These are phyloP conservation scores for Crithidia sp. DNA, from an alignment of 208 protist genomes.

Conservation along the genomic window DNA sequence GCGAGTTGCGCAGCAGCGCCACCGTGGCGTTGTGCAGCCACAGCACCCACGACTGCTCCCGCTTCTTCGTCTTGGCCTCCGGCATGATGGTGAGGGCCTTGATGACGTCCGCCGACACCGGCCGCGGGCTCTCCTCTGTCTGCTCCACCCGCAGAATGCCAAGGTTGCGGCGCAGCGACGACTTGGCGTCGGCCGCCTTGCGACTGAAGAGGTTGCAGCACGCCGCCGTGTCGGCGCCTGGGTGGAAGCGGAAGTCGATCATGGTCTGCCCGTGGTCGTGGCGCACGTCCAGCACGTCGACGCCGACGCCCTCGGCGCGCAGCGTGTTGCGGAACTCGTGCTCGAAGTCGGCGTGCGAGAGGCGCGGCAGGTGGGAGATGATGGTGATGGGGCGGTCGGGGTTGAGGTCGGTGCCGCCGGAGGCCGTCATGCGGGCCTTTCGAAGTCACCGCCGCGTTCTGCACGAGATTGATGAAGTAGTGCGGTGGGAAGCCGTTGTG, in stretches of 20 bases:
- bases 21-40: constrained; percentile 88
- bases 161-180: constrained; percentile 79
- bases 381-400: constrained; percentile 73
- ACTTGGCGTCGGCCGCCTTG: constrained; percentile 82
- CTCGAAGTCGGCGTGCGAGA: constrained; percentile 81
- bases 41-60: constrained; percentile 90
- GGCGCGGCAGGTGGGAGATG: constrained; percentile 71
- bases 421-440: constrained; percentile 52
- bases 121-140: constrained; percentile 40
- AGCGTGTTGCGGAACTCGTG: constrained; percentile 71
- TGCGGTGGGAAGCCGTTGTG: constrained; percentile 67
- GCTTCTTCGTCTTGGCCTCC: constrained; percentile 75
- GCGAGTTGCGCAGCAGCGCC: constrained; percentile 75
- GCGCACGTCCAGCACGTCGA: constrained; percentile 64
- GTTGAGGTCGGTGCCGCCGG: constrained; percentile 57
- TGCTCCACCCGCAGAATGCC: constrained; percentile 87
- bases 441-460: constrained; percentile 52
- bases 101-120: constrained; percentile 59
- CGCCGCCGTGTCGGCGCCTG: constrained; percentile 46
- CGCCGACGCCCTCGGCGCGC: constrained; percentile 47
- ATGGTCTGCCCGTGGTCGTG: constrained; percentile 77
- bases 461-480: constrained; percentile 74
- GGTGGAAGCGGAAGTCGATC: constrained; percentile 75
- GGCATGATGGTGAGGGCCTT: constrained; percentile 70
- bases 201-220: constrained; percentile 80